A percentile compares a stretch with the other conserved stretches of the same genome.
Conservation (phyloP, 2,329 filamentous ascomycete genomes). For the Acrodontium crateriforme region DNA sequence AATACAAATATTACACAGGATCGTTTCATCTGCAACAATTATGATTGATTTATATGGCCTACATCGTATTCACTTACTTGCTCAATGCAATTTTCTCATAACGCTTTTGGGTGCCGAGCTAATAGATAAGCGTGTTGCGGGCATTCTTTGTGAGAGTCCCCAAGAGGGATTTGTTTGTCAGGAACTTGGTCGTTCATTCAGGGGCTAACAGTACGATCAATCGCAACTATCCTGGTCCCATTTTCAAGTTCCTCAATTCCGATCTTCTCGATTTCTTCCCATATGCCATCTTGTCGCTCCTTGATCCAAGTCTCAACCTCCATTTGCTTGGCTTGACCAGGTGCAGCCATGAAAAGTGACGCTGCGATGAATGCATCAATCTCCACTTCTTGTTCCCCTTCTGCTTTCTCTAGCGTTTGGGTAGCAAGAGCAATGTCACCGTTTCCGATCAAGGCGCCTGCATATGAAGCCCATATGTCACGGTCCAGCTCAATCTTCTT, state of each 20-base stretch:
- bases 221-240: constrained; percentile 5
- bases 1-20: too few species aligned
- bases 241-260: constrained; percentile 20
- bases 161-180: too few species aligned
- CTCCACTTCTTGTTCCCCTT: constrained; percentile 49
- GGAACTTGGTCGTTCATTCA: too few species aligned
- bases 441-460: constrained; percentile 61
- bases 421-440: constrained; percentile 56
- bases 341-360: constrained; percentile 60
- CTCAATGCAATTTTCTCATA: too few species aligned
- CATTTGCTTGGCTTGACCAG: constrained; percentile 44
- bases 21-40: too few species aligned
- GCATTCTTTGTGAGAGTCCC: too few species aligned
- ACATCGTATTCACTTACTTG: too few species aligned
- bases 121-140: too few species aligned
- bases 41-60: too few species aligned
- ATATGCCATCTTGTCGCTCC: constrained; percentile 51
- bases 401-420: constrained; percentile 51
- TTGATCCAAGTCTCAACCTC: constrained; percentile 63
- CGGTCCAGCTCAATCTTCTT: constrained; percentile 70
- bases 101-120: too few species aligned
- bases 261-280: constrained; percentile 49
- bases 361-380: constrained; percentile 67
- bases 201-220: constrained; percentile 8
- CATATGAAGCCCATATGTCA: constrained; percentile 61